phyloP scores from a whole-genome alignment of 768 basidiomycete species.

The Rhodocollybia butyracea region DNA sequence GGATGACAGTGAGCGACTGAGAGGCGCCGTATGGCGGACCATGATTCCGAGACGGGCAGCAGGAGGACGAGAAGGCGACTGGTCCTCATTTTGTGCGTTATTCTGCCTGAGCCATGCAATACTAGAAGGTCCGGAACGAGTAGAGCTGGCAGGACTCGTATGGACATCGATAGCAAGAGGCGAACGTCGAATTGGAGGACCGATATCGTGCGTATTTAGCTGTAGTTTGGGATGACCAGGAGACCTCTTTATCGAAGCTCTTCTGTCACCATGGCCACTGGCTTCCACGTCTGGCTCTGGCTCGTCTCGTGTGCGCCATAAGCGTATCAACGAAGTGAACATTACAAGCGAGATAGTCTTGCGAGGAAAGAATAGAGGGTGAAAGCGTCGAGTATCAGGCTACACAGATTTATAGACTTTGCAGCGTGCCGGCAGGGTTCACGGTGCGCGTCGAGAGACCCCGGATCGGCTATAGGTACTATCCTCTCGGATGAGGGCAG shows the following conservation, averaged over 20 bases:
- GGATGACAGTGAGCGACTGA: slow-evolving; percentile 26
- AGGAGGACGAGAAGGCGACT: neutral
- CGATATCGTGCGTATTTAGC: slow-evolving; percentile 1
- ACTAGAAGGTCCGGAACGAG: slow-evolving; percentile 31
- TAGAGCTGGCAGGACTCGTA: slow-evolving; percentile 24
- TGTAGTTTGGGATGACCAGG: slow-evolving; percentile 3
- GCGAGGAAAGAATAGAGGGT: neutral
- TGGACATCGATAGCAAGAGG: slow-evolving; percentile 21
- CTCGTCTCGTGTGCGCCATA: slow-evolving; percentile 4
- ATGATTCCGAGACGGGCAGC: neutral
- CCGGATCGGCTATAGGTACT: neutral
- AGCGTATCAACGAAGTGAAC: neutral
- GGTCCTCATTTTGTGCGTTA: slow-evolving; percentile 6
- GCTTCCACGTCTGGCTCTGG: slow-evolving; percentile 13
- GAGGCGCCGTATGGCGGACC: slow-evolving; percentile 14
- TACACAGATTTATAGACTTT: slow-evolving; percentile 4
- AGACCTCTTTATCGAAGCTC: slow-evolving; percentile 6
- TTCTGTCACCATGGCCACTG: neutral
- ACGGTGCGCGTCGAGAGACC: neutral
- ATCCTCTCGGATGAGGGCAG: slow-evolving; percentile 8
- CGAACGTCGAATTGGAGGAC: slow-evolving; percentile 29
- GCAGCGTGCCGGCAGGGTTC: slow-evolving; percentile 4
- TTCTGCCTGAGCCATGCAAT: slow-evolving; percentile 34
- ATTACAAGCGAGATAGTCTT: neutral
- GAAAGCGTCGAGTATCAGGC: neutral